These are phyloP conservation scores for Pseudevernia furfuracea DNA, from an alignment of 495 filamentous ascomycete species.

Conservation along the genomic window DNA sequence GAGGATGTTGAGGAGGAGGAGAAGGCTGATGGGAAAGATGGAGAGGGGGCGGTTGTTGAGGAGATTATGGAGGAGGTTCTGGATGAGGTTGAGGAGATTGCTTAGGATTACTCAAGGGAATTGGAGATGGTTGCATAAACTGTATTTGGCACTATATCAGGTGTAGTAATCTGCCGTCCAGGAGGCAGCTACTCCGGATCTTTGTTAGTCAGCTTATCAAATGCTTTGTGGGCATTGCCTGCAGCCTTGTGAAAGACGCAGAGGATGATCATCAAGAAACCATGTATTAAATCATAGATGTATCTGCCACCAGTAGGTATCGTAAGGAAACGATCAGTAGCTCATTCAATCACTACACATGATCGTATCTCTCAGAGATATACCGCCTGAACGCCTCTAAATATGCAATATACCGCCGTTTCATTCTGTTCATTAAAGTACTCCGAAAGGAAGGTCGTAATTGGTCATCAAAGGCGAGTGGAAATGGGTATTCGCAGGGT, in stretches of 20 bases:
- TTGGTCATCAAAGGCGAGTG: not conserved
- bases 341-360: not conserved
- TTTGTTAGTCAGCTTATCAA: not conserved
- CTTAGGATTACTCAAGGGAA: not conserved
- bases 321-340: not conserved
- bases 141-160: conserved; percentile 1
- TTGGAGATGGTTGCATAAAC: not conserved
- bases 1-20: conserved; percentile 50
- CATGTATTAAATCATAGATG: not conserved
- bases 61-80: conserved; percentile 92
- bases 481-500: conserved; percentile 6
- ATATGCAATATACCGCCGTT: not conserved
- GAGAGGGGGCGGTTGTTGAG: conserved; percentile 69
- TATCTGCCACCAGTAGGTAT: conserved; percentile 2
- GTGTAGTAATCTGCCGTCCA: conserved; percentile 9
- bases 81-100: conserved; percentile 83
- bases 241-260: not conserved
- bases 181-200: conserved; percentile 9
- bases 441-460: conserved; percentile 1
- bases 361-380: not conserved
- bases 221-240: not conserved
- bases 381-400: not conserved
- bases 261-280: not conserved
- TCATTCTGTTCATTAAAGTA: conserved; percentile 4
- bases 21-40: conserved; percentile 51